phyloP scores from a whole-genome alignment of 257 asterid genomes.

The Solanum chiquidenum region DNA sequence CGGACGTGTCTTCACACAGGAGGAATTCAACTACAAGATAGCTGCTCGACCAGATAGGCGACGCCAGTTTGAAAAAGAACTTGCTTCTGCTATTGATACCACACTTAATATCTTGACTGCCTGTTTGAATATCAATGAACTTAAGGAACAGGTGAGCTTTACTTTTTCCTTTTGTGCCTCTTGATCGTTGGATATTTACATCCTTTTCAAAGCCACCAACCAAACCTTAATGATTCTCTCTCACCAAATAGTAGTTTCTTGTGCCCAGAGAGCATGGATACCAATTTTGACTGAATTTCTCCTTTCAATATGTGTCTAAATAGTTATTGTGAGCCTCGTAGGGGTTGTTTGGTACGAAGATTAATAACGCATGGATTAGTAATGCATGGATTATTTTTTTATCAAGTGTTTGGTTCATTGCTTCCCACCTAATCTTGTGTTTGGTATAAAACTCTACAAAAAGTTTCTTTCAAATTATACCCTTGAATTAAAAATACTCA shows the following conservation, averaged over 20 bases:
- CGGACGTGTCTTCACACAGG: slow-evolving; percentile 33
- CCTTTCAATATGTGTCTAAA: neutral
- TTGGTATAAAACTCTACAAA: neutral
- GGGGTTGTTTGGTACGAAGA: neutral
- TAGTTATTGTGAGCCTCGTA: neutral
- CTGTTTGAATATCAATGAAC: slow-evolving; percentile 70
- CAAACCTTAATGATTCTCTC: neutral
- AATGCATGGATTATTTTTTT: neutral
- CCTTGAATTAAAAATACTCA: neutral
- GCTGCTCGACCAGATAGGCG: slow-evolving; percentile 98
- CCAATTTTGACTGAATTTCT: neutral
- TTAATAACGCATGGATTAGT: neutral
- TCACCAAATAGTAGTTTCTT: neutral
- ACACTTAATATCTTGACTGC: slow-evolving; percentile 81
- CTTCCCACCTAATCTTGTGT: neutral
- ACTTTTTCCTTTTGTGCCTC: neutral
- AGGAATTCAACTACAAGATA: slow-evolving; percentile 88
- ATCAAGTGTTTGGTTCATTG: neutral
- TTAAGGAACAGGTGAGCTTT: slow-evolving; percentile 69
- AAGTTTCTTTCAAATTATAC: neutral
- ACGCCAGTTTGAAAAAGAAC: slow-evolving; percentile 81
- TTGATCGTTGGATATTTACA: neutral
- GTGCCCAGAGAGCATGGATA: neutral
- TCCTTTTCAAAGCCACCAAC: neutral
- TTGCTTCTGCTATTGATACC: slow-evolving; percentile 64